Evolutionary conservation across 306 rosid genomes (phyloP).

Genomic region (Carpinus viminea): DNA sequence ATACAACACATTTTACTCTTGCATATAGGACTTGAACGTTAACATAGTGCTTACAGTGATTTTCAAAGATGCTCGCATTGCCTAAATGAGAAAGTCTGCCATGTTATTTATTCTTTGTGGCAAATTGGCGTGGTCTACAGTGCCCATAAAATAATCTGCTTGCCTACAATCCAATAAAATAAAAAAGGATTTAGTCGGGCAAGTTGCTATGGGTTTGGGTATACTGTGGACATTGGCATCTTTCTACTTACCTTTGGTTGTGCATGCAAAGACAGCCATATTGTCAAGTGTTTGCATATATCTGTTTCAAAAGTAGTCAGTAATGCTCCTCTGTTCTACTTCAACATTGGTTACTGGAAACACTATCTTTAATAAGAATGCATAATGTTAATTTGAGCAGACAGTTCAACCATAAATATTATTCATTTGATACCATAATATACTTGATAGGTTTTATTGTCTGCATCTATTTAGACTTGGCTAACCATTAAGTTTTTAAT

Average conservation of each 20-base stretch:
- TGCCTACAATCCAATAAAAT: neutral
- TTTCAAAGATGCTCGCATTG: neutral
- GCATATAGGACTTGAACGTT: neutral
- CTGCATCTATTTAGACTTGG: neutral
- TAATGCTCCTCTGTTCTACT: conserved; percentile 13
- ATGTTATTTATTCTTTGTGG: neutral
- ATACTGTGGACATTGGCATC: neutral
- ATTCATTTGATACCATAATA: neutral
- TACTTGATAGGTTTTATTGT: neutral
- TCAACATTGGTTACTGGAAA: conserved; percentile 3
- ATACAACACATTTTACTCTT: neutral
- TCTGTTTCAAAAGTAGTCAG: conserved; percentile 11
- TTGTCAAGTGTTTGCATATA: neutral
- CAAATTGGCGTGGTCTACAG: neutral
- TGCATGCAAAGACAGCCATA: neutral
- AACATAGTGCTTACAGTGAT: neutral
- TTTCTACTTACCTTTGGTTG: neutral
- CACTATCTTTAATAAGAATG: neutral
- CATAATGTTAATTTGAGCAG: neutral
- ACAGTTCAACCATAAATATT: neutral
- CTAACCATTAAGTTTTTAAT: neutral
- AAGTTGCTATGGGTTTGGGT: neutral
- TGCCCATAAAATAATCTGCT: neutral
- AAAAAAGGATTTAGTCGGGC: neutral
- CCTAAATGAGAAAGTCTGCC: neutral